A percentile compares a stretch with the other conserved stretches of the same genome.
Evolutionary conservation across 2,329 filamentous ascomycete species (phyloP).

Genomic region (Fusarium lateritium): DNA sequence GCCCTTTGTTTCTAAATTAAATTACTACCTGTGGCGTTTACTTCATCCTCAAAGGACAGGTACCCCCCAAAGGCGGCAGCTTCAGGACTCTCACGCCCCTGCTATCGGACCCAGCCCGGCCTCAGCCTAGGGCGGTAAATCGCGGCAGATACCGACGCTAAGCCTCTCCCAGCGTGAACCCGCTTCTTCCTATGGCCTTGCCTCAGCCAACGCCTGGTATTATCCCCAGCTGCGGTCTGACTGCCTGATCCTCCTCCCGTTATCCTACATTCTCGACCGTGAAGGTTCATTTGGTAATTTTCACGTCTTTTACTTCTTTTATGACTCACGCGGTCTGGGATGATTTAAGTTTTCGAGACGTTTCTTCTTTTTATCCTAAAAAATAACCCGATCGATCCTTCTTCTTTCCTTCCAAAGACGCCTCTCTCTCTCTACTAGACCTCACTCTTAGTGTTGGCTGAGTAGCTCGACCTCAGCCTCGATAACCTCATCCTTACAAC

Average conservation of each 20-base stretch:
- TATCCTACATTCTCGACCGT: constrained; percentile 30
- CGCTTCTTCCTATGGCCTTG: constrained; percentile 44
- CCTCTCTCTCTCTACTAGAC: constrained; percentile 16
- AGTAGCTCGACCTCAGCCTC: constrained; percentile 28
- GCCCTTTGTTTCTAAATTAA: background rate
- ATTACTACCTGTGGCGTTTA: background rate
- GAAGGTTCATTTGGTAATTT: constrained; percentile 18
- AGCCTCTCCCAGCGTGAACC: constrained; percentile 29
- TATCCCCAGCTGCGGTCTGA: constrained; percentile 49
- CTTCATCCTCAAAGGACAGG: constrained; percentile 1
- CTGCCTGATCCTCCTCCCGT: constrained; percentile 47
- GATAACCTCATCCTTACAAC: constrained; percentile 14
- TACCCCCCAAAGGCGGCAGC: constrained; percentile 12
- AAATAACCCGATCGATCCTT: constrained; percentile 7
- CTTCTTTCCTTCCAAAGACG: constrained; percentile 15
- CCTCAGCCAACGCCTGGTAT: constrained; percentile 46
- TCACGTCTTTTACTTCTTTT: constrained; percentile 35
- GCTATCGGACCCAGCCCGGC: constrained; percentile 24
- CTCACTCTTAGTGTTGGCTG: constrained; percentile 13
- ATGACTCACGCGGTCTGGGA: constrained; percentile 42
- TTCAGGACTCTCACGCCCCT: constrained; percentile 6
- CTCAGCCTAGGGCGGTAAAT: constrained; percentile 44
- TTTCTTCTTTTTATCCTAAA: background rate
- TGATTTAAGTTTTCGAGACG: constrained; percentile 23
- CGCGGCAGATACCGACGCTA: constrained; percentile 45